Conservation (phyloP, 2,329 filamentous ascomycete species). For the Ceratocystis cacaofunesta region DNA sequence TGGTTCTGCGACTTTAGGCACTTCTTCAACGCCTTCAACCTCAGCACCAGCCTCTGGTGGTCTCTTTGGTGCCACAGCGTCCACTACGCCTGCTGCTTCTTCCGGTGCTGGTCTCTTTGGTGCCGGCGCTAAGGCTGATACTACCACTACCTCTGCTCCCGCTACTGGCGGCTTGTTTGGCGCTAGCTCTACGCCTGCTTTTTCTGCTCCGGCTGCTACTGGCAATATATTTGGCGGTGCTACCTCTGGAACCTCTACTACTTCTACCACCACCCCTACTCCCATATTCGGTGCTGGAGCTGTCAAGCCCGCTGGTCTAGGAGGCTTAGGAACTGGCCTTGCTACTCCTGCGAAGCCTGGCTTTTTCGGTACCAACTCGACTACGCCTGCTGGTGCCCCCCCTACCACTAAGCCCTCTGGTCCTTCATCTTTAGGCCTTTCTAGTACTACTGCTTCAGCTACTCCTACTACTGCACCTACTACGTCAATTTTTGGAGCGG, state of each 20-base stretch:
- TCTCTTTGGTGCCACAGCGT: slow-evolving; percentile 26
- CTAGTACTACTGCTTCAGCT: slow-evolving; percentile 19
- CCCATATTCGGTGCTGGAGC: slow-evolving; percentile 18
- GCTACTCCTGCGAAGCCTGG: slow-evolving; percentile 16
- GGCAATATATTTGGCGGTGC: neutral
- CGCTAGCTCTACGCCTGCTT: slow-evolving; percentile 21
- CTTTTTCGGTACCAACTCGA: slow-evolving; percentile 20
- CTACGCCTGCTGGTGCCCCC: slow-evolving; percentile 17
- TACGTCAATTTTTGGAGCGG: slow-evolving; percentile 19
- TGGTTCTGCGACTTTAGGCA: slow-evolving; percentile 19
- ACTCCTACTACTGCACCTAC: slow-evolving; percentile 20
- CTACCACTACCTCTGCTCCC: slow-evolving; percentile 33
- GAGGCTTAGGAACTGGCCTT: neutral
- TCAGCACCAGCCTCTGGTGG: slow-evolving; percentile 27
- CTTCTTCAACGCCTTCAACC: slow-evolving; percentile 22
- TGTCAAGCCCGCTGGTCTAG: neutral
- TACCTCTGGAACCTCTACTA: slow-evolving; percentile 2
- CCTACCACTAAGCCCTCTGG: slow-evolving; percentile 14
- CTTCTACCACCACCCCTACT: slow-evolving; percentile 12
- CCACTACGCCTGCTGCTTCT: slow-evolving; percentile 26
- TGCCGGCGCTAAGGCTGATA: slow-evolving; percentile 5
- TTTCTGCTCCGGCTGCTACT: slow-evolving; percentile 17
- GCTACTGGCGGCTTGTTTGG: slow-evolving; percentile 32
- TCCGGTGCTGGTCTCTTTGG: slow-evolving; percentile 31
- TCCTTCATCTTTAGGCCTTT: slow-evolving; percentile 20